Base-by-base conservation (phyloP, 441 rosid genomes). In the Omphalea diandra region DNA sequence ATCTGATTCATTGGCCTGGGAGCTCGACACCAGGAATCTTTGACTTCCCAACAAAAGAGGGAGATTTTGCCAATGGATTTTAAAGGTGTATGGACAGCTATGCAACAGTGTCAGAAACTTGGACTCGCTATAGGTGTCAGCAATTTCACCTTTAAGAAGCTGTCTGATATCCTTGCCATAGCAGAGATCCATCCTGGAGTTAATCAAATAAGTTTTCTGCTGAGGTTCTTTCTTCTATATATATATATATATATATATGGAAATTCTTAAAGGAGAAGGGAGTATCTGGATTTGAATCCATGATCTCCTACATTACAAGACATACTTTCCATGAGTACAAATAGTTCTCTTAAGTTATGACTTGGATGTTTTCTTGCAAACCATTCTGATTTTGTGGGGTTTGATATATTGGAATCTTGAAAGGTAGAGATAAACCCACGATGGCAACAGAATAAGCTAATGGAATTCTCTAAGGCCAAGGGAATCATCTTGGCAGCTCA, bases 1-100 rank as follows among this genome's bases (percentile, higher is more conserved):
- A 79, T 63, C 77, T 74, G 11, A 80, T 85, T 35, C 89, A 85
- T 77, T 85, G 85, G 84, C 89, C 89, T 11, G 75, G 83, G 61
- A 86, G 91, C 38, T 55, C 88, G 5, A 79, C 80, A 57, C 82
- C 80, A 6, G 80, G 83, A 33, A 70, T 52, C 27, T 69, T 59
- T 27, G 82, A 81, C 52, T 75, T 78, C 58, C 86, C 86, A 0
- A 69, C 79, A 35, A 78, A 83, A 50, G 68, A 73, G 24, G 77
- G 67, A 10, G 76, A 71, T 18, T 32, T 78, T 6, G 38, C 76
- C 71, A 0, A 70, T 81, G 36, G 80, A 81, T 64, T 63, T 68
- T 2, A 74, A 44, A 36, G 80, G 82, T 2, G 72, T 79, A 20
- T 73, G 82, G 82, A 65, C 47, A 64, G 84, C 80, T 68, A 76